Conservation (phyloP, 2,329 filamentous ascomycete genomes). For the Plectosphaerella plurivora region DNA sequence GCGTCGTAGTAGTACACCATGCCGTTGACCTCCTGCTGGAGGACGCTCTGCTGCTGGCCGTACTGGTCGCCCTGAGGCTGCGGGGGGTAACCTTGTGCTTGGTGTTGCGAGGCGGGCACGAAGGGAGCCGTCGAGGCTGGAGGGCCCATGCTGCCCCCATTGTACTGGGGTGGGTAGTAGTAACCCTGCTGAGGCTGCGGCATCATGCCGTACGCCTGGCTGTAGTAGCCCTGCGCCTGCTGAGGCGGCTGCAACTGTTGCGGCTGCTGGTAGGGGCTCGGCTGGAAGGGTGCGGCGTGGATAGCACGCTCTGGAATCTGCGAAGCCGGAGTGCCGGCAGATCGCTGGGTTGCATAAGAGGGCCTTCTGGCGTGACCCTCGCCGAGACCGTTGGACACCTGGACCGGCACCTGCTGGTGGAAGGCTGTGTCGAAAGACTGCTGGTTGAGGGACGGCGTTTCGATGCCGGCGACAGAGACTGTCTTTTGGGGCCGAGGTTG, state of each 20-base stretch:
- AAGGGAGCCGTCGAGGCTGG: constrained; percentile 47
- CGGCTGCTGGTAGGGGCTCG: constrained; percentile 50
- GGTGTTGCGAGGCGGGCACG: constrained; percentile 49
- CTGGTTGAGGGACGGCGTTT: constrained; percentile 63
- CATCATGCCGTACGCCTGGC: constrained; percentile 52
- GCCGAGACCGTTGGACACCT: constrained; percentile 55
- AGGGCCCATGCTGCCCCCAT: constrained; percentile 21
- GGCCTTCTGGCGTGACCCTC: constrained; percentile 62
- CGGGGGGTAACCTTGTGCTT: constrained; percentile 35
- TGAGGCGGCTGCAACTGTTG: constrained; percentile 34
- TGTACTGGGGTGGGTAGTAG: constrained; percentile 39
- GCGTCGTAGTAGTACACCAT: constrained; percentile 95
- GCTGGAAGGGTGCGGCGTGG: constrained; percentile 86
- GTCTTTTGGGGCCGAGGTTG: constrained; percentile 93
- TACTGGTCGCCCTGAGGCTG: constrained; percentile 33
- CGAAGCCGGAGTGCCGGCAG: constrained; percentile 75
- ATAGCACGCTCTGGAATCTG: constrained; percentile 92
- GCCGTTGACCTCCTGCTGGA: constrained; percentile 87
- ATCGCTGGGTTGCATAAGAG: constrained; percentile 66
- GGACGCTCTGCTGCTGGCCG: constrained; percentile 46
- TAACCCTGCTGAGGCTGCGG: constrained; percentile 51
- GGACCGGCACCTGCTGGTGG: constrained; percentile 86
- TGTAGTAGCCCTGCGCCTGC: constrained; percentile 46
- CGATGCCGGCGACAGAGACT: constrained; percentile 88
- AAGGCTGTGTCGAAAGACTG: constrained; percentile 84